Percentiles rank a stretch among this genome's conserved stretches.
Evolutionary conservation across 2,329 filamentous ascomycete species (phyloP).

Genomic region (Coleophoma cylindrospora): DNA sequence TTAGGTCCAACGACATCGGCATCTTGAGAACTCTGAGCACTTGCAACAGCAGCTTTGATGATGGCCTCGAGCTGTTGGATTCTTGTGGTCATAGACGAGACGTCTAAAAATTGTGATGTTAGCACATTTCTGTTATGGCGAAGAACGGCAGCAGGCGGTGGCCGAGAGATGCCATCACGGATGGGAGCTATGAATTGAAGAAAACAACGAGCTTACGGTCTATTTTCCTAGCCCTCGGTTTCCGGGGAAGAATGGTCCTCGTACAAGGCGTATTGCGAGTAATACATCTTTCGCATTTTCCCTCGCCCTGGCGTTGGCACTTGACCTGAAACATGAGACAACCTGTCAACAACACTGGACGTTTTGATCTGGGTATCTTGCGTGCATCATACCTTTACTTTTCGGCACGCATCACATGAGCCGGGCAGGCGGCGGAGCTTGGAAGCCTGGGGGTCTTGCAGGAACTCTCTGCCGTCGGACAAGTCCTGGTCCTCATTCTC

Average conservation of each 20-base stretch:
- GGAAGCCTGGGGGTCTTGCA: neutral
- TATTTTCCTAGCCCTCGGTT: slow-evolving; percentile 1
- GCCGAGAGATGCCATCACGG: too few relatives aligned
- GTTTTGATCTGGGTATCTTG: neutral
- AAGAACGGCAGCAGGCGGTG: too few relatives aligned
- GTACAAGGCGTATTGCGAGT: neutral
- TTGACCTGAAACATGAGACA: neutral
- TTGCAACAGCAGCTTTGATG: neutral
- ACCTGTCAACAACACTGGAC: neutral
- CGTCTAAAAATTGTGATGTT: too few relatives aligned
- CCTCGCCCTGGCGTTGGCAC: neutral
- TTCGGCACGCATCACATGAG: neutral
- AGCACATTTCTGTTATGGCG: too few relatives aligned
- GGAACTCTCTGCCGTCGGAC: neutral
- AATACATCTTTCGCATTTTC: neutral
- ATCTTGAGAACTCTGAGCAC: neutral
- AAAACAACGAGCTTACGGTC: neutral
- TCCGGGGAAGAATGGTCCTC: slow-evolving; percentile 1
- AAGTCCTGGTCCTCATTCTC: too few relatives aligned
- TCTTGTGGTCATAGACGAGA: neutral
- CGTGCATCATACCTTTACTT: neutral
- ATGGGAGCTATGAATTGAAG: neutral
- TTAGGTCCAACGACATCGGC: neutral
- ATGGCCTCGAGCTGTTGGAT: neutral
- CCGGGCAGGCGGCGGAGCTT: neutral